These are phyloP conservation scores for Drechslera avenae DNA, from an alignment of 2,329 filamentous ascomycete species.

Conservation along the genomic window DNA sequence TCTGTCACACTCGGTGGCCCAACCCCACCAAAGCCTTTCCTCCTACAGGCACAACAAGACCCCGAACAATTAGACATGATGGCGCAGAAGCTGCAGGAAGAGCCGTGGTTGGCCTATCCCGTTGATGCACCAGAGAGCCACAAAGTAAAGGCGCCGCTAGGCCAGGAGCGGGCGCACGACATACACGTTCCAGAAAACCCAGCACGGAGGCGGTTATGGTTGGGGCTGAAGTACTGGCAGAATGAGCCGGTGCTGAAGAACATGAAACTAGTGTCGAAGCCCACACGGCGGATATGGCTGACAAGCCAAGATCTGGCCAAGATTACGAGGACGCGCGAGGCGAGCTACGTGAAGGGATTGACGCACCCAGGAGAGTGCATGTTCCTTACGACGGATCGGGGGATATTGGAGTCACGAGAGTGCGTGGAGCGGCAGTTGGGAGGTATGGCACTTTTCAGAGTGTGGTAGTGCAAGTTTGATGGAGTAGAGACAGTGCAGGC, in stretches of 20 bases:
- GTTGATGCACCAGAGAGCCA: constrained; percentile 4
- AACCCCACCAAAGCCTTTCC: constrained; percentile 52
- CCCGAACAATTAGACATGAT: constrained; percentile 37
- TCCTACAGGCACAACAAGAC: constrained; percentile 37
- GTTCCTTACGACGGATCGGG: constrained; percentile 76
- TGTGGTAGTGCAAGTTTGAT: constrained; percentile 46
- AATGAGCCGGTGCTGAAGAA: constrained; percentile 76
- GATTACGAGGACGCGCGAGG: constrained; percentile 71
- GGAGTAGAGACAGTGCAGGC: not conserved
- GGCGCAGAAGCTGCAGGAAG: constrained; percentile 43
- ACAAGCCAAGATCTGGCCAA: constrained; percentile 65
- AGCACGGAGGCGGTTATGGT: constrained; percentile 76
- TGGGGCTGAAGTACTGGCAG: constrained; percentile 89
- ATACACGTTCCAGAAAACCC: constrained; percentile 62
- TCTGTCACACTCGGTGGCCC: constrained; percentile 76
- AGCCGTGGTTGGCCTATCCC: constrained; percentile 50
- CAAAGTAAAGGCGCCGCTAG: constrained; percentile 18
- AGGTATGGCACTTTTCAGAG: constrained; percentile 78
- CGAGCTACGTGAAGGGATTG: constrained; percentile 71
- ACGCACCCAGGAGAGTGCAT: constrained; percentile 79
- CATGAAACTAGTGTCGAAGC: constrained; percentile 71
- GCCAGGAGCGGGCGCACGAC: constrained; percentile 28
- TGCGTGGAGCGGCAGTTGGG: constrained; percentile 80
- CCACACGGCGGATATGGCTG: constrained; percentile 73
- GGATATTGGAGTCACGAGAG: constrained; percentile 81